phyloP scores from a whole-genome alignment of 371 early-diverging fungal genomes.

The Cladochytrium tenue region DNA sequence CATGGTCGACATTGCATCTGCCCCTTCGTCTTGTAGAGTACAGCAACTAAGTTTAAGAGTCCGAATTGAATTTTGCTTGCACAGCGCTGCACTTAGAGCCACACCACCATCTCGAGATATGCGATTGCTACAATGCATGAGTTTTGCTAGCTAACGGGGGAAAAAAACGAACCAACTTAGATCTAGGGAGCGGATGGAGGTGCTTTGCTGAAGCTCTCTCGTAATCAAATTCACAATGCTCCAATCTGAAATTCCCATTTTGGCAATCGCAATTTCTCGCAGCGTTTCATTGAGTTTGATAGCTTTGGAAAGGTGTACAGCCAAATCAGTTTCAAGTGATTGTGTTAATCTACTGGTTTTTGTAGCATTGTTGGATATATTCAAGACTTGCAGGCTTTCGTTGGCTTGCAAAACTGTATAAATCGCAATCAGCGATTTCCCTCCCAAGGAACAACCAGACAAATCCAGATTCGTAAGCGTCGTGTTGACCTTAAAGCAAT shows the following conservation, averaged over 20 bases:
- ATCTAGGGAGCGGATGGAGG: slow-evolving; percentile 27
- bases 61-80: slow-evolving; percentile 34
- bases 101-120: slow-evolving; percentile 52
- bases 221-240: slow-evolving; percentile 31
- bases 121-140: slow-evolving; percentile 33
- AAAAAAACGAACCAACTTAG: slow-evolving; percentile 34
- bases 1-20: slow-evolving; percentile 40
- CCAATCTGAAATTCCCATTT: slow-evolving; percentile 50
- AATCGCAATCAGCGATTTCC: slow-evolving; percentile 41
- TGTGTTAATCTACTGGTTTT: slow-evolving; percentile 32
- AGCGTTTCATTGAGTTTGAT: slow-evolving; percentile 35
- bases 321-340: slow-evolving; percentile 37
- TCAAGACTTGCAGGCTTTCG: slow-evolving; percentile 30
- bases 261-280: slow-evolving; percentile 23
- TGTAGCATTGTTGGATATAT: slow-evolving; percentile 41
- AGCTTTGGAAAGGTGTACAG: slow-evolving; percentile 36
- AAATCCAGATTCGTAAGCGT: slow-evolving; percentile 30
- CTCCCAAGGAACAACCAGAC: slow-evolving; percentile 21
- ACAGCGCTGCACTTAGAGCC: slow-evolving; percentile 38
- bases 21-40: slow-evolving; percentile 53
- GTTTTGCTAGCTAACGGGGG: neutral
- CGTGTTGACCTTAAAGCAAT: slow-evolving; percentile 51
- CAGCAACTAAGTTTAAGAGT: slow-evolving; percentile 43
- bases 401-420: slow-evolving; percentile 41
- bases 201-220: slow-evolving; percentile 30